A percentile compares a stretch with the other conserved stretches of the same genome.
Evolutionary conservation across 2,329 filamentous ascomycete species (phyloP).

Genomic region (Cryphonectria japonica): DNA sequence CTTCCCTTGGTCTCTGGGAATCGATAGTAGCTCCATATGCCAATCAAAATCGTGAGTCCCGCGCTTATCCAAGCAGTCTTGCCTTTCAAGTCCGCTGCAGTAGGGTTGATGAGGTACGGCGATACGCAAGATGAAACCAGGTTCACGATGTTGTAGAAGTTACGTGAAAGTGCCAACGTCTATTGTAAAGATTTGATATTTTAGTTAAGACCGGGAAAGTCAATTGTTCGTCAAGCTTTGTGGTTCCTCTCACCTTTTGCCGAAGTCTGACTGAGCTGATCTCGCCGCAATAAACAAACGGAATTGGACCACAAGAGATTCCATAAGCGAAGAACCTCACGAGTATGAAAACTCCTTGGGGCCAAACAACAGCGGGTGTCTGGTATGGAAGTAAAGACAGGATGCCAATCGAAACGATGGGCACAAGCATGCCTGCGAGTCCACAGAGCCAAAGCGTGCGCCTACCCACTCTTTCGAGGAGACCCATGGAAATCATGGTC

Average conservation of each 20-base stretch:
- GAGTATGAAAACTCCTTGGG: slow-evolving; percentile 6
- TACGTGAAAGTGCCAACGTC: slow-evolving; percentile 13
- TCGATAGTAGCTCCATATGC: slow-evolving; percentile 15
- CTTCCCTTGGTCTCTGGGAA: slow-evolving; percentile 17
- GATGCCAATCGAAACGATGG: slow-evolving; percentile 11
- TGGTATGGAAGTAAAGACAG: slow-evolving; percentile 15
- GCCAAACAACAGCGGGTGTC: background rate
- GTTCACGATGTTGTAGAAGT: slow-evolving; percentile 13
- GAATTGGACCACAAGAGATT: slow-evolving; percentile 13
- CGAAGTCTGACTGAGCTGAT: slow-evolving; percentile 15
- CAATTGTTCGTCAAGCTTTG: background rate
- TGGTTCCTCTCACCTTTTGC: background rate
- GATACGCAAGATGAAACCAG: slow-evolving; percentile 4
- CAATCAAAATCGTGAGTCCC: background rate
- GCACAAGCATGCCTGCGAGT: slow-evolving; percentile 15
- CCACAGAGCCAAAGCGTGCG: slow-evolving; percentile 14
- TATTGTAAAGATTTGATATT: background rate
- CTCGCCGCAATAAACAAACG: slow-evolving; percentile 13
- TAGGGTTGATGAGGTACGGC: slow-evolving; percentile 19
- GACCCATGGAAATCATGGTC: slow-evolving; percentile 13
- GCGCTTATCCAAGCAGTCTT: slow-evolving; percentile 10
- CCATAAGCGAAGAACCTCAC: slow-evolving; percentile 8
- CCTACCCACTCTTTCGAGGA: slow-evolving; percentile 8
- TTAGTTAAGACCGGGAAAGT: no score
- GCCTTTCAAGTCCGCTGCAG: slow-evolving; percentile 10